Conservation (phyloP, 163 green algal species). For the Scenedesmus sp. region DNA sequence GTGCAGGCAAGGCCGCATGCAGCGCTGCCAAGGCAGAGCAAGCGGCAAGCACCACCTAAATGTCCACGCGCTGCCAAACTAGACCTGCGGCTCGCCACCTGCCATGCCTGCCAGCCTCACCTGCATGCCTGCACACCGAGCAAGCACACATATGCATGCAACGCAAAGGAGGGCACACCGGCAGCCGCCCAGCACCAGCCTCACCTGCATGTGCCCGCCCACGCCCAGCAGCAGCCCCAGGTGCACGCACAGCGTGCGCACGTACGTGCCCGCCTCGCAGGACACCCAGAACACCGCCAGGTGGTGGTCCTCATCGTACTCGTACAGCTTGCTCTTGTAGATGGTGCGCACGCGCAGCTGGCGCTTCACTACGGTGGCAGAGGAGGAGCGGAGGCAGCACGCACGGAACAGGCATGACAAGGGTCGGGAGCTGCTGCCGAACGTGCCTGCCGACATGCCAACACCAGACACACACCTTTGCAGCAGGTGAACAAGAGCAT, state of each 20-base stretch:
- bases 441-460: too few species aligned
- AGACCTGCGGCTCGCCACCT: too few species aligned
- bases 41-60: too few species aligned
- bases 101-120: too few species aligned
- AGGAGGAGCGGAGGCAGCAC: background rate
- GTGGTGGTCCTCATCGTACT: conserved; percentile 98
- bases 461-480: too few species aligned
- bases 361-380: conserved; percentile 89
- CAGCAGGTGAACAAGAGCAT: too few species aligned
- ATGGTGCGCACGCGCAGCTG: conserved; percentile 98
- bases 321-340: conserved; percentile 95
- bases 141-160: background rate
- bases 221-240: conserved; percentile 97
- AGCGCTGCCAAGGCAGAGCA: background rate
- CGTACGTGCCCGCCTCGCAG: conserved; percentile 98
- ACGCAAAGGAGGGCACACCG: background rate
- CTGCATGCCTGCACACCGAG: background rate
- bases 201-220: conserved; percentile 94
- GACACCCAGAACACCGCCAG: conserved; percentile 97
- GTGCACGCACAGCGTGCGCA: conserved; percentile 98
- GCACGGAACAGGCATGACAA: background rate
- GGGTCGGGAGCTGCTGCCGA: too few species aligned
- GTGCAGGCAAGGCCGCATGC: too few species aligned
- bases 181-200: too few species aligned
- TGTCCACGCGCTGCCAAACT: too few species aligned